A percentile compares a stretch with the other conserved stretches of the same genome.
Evolutionary conservation across 176 grass and related monocot genomes (phyloP).

Genomic region (Aegilops tauschii): DNA sequence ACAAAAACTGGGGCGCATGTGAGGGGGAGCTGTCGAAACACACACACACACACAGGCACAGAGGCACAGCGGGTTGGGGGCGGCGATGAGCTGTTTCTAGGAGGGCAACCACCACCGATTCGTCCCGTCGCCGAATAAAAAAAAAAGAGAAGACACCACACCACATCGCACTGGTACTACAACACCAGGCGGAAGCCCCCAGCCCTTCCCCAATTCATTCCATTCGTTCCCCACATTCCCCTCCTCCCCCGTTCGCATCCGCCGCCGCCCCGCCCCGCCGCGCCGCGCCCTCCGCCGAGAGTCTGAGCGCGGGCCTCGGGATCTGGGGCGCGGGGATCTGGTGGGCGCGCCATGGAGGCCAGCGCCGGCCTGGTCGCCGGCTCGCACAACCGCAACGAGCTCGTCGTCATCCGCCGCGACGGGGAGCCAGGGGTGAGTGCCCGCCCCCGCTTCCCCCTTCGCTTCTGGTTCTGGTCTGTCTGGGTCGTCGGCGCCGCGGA

Average conservation of each 20-base stretch:
- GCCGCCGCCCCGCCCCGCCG: neutral
- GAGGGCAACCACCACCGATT: slow-evolving; percentile 7
- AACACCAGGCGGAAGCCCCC: too few relatives aligned
- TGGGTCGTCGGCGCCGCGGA: neutral
- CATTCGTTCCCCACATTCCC: neutral
- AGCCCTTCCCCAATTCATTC: neutral
- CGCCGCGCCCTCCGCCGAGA: neutral
- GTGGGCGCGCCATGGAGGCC: slow-evolving; percentile 63
- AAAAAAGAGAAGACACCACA: too few relatives aligned
- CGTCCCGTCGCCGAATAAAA: too few relatives aligned
- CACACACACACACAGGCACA: neutral
- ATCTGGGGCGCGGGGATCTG: slow-evolving; percentile 24
- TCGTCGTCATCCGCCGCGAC: slow-evolving; percentile 89
- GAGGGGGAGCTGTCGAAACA: slow-evolving; percentile 30
- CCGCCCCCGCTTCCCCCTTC: neutral
- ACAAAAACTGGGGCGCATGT: slow-evolving; percentile 19
- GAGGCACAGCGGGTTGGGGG: neutral
- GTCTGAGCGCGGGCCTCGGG: neutral
- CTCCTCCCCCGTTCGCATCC: neutral
- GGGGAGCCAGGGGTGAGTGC: slow-evolving; percentile 79
- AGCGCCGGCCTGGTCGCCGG: slow-evolving; percentile 80
- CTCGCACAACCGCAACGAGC: slow-evolving; percentile 92
- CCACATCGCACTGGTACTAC: neutral
- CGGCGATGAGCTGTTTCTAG: slow-evolving; percentile 43
- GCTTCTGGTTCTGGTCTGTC: neutral